Conservation (phyloP, 805 yeast genomes). For the Monosporozyma solicola region DNA sequence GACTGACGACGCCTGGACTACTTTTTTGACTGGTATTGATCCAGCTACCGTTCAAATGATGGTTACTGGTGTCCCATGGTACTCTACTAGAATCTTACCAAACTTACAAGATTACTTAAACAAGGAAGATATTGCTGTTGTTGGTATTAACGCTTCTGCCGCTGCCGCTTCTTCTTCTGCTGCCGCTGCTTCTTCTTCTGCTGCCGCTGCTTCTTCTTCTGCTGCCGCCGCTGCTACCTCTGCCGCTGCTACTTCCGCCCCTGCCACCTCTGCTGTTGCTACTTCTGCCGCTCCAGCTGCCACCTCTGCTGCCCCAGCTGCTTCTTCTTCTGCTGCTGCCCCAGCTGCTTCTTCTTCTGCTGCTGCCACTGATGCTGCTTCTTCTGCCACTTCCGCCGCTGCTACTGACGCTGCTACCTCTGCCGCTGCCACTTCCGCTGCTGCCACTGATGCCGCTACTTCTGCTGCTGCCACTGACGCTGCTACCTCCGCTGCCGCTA, state of each 20-base stretch:
- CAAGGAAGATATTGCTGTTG: neutral
- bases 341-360: constrained; percentile 3
- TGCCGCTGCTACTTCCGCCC: neutral
- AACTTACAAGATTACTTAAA: neutral
- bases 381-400: constrained; percentile 2
- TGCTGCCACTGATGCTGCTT: neutral
- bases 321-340: constrained; percentile 3
- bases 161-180: constrained; percentile 2
- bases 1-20: constrained; percentile 26
- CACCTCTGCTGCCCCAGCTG: constrained; percentile 4
- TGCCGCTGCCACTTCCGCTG: neutral
- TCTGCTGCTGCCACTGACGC: constrained; percentile 4
- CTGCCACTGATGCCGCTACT: neutral
- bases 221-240: constrained; percentile 10
- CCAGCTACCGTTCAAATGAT: constrained; percentile 8
- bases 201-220: constrained; percentile 1
- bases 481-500: constrained; percentile 4
- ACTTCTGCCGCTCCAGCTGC: neutral
- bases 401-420: constrained; percentile 5
- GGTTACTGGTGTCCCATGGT: constrained; percentile 4
- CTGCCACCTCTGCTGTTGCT: constrained; percentile 4
- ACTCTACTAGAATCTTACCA: constrained; percentile 1
- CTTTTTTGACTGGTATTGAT: constrained; percentile 20
- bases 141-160: neutral
- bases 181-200: constrained; percentile 1